Evolutionary conservation across 345 rosid genomes (phyloP), one percentile per base, ranked within the genome.

Genomic region (Acer yangbiense): DNA sequence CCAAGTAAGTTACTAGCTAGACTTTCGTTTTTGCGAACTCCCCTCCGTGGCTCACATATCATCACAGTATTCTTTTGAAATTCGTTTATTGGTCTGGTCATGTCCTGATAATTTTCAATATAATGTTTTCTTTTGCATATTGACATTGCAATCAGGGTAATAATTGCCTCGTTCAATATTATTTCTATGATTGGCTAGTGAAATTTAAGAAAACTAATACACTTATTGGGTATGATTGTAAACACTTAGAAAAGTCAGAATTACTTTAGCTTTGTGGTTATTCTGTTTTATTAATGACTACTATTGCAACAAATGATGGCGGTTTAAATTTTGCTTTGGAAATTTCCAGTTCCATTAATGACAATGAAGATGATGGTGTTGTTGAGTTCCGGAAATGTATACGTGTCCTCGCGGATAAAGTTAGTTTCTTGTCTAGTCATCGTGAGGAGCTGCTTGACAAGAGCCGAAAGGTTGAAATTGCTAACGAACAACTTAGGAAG

Each of bases 371-470:
- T 75, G 98, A 93, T 78, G 87, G 93, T 35, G 82, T 83, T 74
- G 83, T 78, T 62, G 94, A 97, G 80, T 90, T 93, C 85, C 84
- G 89, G 73, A 92, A 91, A 84, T 89, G 94, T 78, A 85, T 97
- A 58, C 68, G 86, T 41, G 89, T 87, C 79, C 91, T 97, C 70
- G 89, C 98, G 29, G 99, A 94, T 67, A 90, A 82, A 83, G 94
- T 97, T 73, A 77, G 88, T 77, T 90, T 88, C 94, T 84, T 97
- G 82, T 89, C 93, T 48, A 86, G 82, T 86, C 89, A 91, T 82
- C 86, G 91, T 0, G 91, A 86, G 74, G 98, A 96, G 85, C 82
- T 94, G 78, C 88, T 90, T 68, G 98, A 93, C 74, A 97, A 90
- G 87, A 82, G 66, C 76, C 85, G 85, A 12, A 89, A 89, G 61